Evolutionary conservation across 257 asterid genomes (phyloP), one percentile per base, ranked within the genome.

Genomic region (Anisodus acutangulus): DNA sequence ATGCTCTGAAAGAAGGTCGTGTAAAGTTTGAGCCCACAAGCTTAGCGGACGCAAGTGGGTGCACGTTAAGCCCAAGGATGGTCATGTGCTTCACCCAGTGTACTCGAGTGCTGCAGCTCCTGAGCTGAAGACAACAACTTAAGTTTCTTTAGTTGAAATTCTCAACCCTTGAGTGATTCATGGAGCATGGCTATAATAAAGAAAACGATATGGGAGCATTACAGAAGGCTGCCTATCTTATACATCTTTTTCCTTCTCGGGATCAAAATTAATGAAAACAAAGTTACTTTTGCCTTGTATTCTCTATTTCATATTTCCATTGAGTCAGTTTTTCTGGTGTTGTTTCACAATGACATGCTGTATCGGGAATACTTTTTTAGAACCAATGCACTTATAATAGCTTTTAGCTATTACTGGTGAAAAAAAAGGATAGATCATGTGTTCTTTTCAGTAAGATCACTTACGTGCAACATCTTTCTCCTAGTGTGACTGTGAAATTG

Each of bases 11-110:
- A 89, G 98, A 94, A 92, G 98, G 99, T 2, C 58, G 89, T 12
- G 98, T 93, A 80, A 95, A 92, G 86, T 95, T 95, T 85, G 99
- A 95, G 90, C 87, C 5, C 84, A 91, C 89, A 95, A 93, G 88
- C 87, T 94, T 53, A 94, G 92, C 2, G 94, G 95, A 5, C 99
- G 98, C 63, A 94, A 93, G 87, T 95, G 99, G 99, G 91, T 95
- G 88, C 98, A 94, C 83, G 97, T 95, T 51, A 97, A 91, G 88
- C 99, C 98, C 12, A 93, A 91, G 91, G 97, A 93, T 17, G 99
- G 98, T 16, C 88, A 91, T 80, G 91, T 90, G 22, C 66, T 94
- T 82, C 99, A 95, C 84, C 98, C 97, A 0, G 87, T 92, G 43
- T 96, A 94, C 68, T 91, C 90, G 0, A 85, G 13, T 85, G 85